Conservation (phyloP, 2,329 filamentous ascomycete genomes). For the Arthrobotrys pseudoclavata region DNA sequence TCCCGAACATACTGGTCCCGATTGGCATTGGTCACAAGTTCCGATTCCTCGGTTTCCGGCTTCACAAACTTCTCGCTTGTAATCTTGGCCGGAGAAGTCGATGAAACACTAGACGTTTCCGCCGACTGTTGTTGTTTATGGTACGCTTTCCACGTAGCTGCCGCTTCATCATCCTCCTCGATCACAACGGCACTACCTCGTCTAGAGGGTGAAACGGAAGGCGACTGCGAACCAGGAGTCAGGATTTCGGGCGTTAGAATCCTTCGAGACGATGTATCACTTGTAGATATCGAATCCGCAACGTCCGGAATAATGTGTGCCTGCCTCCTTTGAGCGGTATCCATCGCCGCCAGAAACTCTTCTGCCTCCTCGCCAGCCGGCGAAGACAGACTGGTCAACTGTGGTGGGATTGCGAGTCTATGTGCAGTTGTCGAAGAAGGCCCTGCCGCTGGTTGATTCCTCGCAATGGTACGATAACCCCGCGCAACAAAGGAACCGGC, state of each 20-base stretch:
- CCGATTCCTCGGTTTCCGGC: conserved; percentile 44
- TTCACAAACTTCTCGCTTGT: conserved; percentile 47
- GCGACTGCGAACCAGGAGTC: conserved; percentile 41
- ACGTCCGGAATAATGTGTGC: conserved; percentile 27
- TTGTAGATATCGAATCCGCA: conserved; percentile 45
- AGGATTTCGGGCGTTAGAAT: conserved; percentile 37
- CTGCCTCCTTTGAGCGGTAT: conserved; percentile 27
- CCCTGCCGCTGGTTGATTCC: conserved; percentile 2
- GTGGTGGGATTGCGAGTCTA: conserved; percentile 14
- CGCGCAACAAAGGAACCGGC: background rate
- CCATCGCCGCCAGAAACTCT: conserved; percentile 50
- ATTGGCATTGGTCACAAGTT: conserved; percentile 83
- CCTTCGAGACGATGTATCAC: conserved; percentile 53
- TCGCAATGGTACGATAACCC: conserved; percentile 15
- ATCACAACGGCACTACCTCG: conserved; percentile 44
- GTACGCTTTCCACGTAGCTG: conserved; percentile 56
- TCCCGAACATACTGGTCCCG: conserved; percentile 82
- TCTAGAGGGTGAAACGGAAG: conserved; percentile 35
- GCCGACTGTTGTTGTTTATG: conserved; percentile 45
- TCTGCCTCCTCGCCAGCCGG: conserved; percentile 29
- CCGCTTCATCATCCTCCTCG: conserved; percentile 54
- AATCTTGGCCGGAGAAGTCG: conserved; percentile 49
- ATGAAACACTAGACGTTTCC: conserved; percentile 42
- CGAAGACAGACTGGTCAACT: conserved; percentile 25
- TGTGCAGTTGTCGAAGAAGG: background rate